A percentile compares a stretch with the other conserved stretches of the same genome.
Evolutionary conservation across 2,329 filamentous ascomycete genomes (phyloP).

Genomic region (Cercospora beticola): DNA sequence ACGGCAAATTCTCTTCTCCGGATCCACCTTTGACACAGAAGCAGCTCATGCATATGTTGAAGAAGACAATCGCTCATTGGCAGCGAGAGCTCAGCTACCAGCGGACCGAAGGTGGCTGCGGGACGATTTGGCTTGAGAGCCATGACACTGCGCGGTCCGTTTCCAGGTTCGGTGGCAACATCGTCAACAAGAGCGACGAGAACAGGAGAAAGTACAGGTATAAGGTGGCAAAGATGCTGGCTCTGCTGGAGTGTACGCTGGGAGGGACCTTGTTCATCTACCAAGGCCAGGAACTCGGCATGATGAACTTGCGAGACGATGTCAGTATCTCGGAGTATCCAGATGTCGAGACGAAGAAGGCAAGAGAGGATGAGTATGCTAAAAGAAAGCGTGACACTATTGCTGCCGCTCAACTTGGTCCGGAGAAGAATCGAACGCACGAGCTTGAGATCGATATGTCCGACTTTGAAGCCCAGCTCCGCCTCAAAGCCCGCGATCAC

Average conservation of each 20-base stretch:
- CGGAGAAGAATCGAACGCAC: background rate
- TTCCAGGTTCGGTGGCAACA: conserved; percentile 55
- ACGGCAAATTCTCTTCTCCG: conserved; percentile 49
- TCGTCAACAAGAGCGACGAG: conserved; percentile 37
- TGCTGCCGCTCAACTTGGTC: background rate
- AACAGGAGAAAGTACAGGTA: conserved; percentile 39
- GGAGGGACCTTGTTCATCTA: conserved; percentile 64
- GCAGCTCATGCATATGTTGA: conserved; percentile 46
- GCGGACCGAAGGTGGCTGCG: conserved; percentile 57
- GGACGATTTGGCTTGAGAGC: conserved; percentile 64
- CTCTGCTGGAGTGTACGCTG: conserved; percentile 56
- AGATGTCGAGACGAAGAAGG: conserved; percentile 56
- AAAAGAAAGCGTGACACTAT: background rate
- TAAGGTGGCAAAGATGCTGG: conserved; percentile 58
- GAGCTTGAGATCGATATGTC: conserved; percentile 31
- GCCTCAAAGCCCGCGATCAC: conserved; percentile 65
- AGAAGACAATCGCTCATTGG: conserved; percentile 57
- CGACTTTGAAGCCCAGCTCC: conserved; percentile 52
- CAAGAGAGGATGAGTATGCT: background rate
- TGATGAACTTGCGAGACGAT: conserved; percentile 59
- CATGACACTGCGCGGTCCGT: conserved; percentile 63
- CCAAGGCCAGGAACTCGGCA: conserved; percentile 66
- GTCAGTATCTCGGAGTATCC: conserved; percentile 64
- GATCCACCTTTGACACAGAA: conserved; percentile 42
- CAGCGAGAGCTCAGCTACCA: conserved; percentile 57